Evolutionary conservation across 176 grass and related monocot species (phyloP), one percentile per base, ranked within the genome.

Genomic region (Rhynchospora breviuscula): DNA sequence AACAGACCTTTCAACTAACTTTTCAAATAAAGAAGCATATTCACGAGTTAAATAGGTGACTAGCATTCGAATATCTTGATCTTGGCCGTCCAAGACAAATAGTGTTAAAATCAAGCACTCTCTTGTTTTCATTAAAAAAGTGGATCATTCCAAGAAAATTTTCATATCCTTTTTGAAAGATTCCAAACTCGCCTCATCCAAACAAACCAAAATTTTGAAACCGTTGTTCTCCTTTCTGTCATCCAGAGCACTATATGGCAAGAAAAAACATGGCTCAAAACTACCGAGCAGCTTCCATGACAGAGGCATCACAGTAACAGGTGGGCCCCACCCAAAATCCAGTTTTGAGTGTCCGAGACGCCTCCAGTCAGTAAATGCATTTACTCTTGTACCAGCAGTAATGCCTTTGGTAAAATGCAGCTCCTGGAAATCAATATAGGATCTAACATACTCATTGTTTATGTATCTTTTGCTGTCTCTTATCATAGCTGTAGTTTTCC

Each of bases 321-420:
- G 90, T 0, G 75, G 63, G 51, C 88, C 88, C 88, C 88, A 94
- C 33, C 92, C 90, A 54, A 97, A 94, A 77, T 97, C 94, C 75
- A 91, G 82, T 21, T 87, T 85, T 7, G 88, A 87, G 81, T 97
- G 94, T 7, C 92, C 90, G 9, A 97, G 87, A 58, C 85, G 64
- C 19, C 90, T 83, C 92, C 92, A 97, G 63, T 94, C 94, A 8
- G 90, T 97, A 89, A 97, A 97, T 26, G 92, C 87, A 59, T 71
- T 85, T 49, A 92, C 88, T 21, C 70, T 48, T 21, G 14, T 18
- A 33, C 88, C 92, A 60, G 90, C 88, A 54, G 84, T 89, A 77
- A 91, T 68, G 17, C 88, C 92, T 5, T 88, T 65, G 31, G 77
- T 21, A 43, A 66, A 83, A 65, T 81, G 77, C 18, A 91, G 84